A percentile compares a stretch with the other conserved stretches of the same genome.
These are phyloP conservation scores for Pleurotus citrinopileatus DNA, from an alignment of 768 basidiomycete species.

Conservation along the genomic window DNA sequence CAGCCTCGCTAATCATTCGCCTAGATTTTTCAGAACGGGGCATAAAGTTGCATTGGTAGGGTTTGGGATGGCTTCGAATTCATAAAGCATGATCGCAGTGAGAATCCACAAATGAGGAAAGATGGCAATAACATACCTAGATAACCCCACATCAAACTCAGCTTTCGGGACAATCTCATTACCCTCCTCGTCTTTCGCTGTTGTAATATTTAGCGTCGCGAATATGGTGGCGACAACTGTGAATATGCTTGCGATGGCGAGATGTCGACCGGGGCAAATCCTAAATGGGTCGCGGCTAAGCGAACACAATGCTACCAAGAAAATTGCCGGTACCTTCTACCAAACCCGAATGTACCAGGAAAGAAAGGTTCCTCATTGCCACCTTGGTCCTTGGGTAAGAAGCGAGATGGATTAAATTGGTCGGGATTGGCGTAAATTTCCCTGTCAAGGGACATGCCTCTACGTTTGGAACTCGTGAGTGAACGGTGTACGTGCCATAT, in stretches of 20 bases:
- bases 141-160: not conserved
- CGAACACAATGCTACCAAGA: too few relatives aligned
- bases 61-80: too few relatives aligned
- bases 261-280: constrained; percentile 45
- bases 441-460: constrained; percentile 24
- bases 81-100: too few relatives aligned
- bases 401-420: constrained; percentile 23
- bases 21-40: too few relatives aligned
- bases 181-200: constrained; percentile 33
- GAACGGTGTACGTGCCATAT: not conserved
- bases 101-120: too few relatives aligned
- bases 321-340: not conserved
- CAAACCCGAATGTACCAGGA: constrained; percentile 25
- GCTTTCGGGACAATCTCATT: constrained; percentile 33
- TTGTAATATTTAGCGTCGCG: constrained; percentile 41
- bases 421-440: constrained; percentile 21
- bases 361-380: constrained; percentile 22
- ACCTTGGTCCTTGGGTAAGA: constrained; percentile 11
- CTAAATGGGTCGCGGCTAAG: constrained; percentile 15
- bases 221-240: constrained; percentile 43
- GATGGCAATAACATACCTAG: too few relatives aligned
- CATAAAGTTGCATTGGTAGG: too few relatives aligned
- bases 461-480: not conserved
- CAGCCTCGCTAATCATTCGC: too few relatives aligned
- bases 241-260: constrained; percentile 47